Conservation (phyloP, 1,284 basidiomycete species). For the Ceratorhiza oryzae-sativae region DNA sequence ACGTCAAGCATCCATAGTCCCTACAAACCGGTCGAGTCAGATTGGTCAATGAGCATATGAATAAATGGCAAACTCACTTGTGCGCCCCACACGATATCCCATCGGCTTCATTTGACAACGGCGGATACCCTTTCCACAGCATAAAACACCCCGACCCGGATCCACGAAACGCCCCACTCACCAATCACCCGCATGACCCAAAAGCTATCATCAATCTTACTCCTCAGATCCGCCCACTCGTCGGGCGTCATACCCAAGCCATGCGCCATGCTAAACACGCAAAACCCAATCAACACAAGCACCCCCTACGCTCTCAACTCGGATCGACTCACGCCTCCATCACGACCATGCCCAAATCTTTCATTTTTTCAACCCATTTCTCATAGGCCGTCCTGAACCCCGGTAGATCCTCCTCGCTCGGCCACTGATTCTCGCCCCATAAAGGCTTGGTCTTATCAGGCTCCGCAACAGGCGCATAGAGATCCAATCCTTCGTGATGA, state of each 20-base stretch:
- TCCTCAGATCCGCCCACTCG: constrained; percentile 72
- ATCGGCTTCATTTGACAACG: constrained; percentile 74
- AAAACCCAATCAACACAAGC: background rate
- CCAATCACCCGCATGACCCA: constrained; percentile 88
- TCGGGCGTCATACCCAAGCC: constrained; percentile 74
- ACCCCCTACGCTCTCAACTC: too few species aligned
- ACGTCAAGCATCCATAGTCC: constrained; percentile 89
- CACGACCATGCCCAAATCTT: constrained; percentile 71
- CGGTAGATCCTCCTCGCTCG: constrained; percentile 55
- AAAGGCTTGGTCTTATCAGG: constrained; percentile 73
- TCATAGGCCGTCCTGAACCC: constrained; percentile 69
- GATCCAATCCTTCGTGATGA: constrained; percentile 83
- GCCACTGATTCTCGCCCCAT: constrained; percentile 88
- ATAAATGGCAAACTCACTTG: constrained; percentile 57
- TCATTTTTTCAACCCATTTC: constrained; percentile 83
- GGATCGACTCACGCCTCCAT: constrained; percentile 86
- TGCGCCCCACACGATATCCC: constrained; percentile 87
- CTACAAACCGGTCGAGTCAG: constrained; percentile 50
- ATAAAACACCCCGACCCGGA: background rate
- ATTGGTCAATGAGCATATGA: background rate
- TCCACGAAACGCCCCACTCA: constrained; percentile 48
- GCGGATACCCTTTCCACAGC: constrained; percentile 73
- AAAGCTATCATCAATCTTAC: constrained; percentile 78
- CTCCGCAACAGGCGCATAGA: constrained; percentile 73
- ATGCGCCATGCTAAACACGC: constrained; percentile 72